Percentiles rank a stretch among this genome's conserved stretches.
These are phyloP conservation scores for Colletotrichum australisinense DNA, from an alignment of 2,329 filamentous ascomycete genomes.

Conservation along the genomic window DNA sequence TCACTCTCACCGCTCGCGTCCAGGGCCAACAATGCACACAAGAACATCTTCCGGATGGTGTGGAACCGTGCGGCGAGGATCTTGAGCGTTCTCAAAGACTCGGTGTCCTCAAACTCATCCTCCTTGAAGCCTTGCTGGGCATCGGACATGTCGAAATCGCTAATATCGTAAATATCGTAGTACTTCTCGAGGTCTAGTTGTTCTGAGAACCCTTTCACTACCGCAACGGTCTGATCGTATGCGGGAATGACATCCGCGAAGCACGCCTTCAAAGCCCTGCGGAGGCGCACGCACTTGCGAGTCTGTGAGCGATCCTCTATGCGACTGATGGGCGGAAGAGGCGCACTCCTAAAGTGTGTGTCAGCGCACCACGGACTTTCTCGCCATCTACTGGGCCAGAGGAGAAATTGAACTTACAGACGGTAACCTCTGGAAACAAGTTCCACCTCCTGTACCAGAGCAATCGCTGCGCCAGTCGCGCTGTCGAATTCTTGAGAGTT, in stretches of 20 bases:
- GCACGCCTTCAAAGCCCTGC: constrained; percentile 77
- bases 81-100: constrained; percentile 84
- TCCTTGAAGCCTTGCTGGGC: constrained; percentile 73
- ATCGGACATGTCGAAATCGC: constrained; percentile 77
- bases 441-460: constrained; percentile 94
- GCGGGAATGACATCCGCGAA: constrained; percentile 77
- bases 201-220: constrained; percentile 79
- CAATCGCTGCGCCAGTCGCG: constrained; percentile 78
- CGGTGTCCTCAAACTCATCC: constrained; percentile 78
- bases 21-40: constrained; percentile 90
- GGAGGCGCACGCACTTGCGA: constrained; percentile 82
- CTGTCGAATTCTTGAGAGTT: constrained; percentile 86
- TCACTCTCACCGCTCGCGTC: constrained; percentile 82
- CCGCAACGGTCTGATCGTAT: constrained; percentile 76
- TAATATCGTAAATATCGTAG: constrained; percentile 89
- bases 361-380: constrained; percentile 22
- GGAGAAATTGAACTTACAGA: constrained; percentile 65
- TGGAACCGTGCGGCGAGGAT: constrained; percentile 84
- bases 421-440: constrained; percentile 91
- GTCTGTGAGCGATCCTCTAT: constrained; percentile 86
- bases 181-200: constrained; percentile 90
- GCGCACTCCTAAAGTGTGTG: constrained; percentile 74
- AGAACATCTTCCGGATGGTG: constrained; percentile 82
- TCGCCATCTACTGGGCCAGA: not conserved
- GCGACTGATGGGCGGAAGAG: constrained; percentile 90